phyloP scores from a whole-genome alignment of 805 yeast genomes.

The Isabelozyma rhagii region DNA sequence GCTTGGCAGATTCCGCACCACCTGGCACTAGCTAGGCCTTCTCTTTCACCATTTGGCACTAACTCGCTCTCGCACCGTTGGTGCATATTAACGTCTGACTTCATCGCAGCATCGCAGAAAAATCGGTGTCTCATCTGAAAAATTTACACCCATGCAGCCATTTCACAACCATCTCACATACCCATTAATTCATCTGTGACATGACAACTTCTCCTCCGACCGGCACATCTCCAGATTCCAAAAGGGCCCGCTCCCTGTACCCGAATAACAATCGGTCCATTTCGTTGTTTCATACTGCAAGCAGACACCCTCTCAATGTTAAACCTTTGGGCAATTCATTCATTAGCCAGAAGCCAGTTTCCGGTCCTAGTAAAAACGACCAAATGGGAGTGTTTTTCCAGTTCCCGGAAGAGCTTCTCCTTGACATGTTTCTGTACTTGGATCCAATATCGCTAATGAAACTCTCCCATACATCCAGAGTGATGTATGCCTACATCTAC shows the following conservation, averaged over 20 bases:
- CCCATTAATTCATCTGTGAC: background rate
- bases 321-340: slow-evolving; percentile 72
- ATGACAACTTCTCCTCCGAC: background rate
- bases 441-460: slow-evolving; percentile 45
- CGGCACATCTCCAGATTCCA: background rate
- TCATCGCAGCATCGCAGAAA: background rate
- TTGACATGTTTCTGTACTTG: slow-evolving; percentile 50
- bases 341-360: slow-evolving; percentile 17
- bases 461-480: slow-evolving; percentile 59
- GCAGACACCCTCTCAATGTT: slow-evolving; percentile 68
- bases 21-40: too few species aligned
- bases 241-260: slow-evolving; percentile 7
- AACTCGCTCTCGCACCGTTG: too few species aligned
- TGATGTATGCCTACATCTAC: slow-evolving; percentile 66
- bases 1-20: too few species aligned
- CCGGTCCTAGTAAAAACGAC: slow-evolving; percentile 11
- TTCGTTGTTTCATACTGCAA: slow-evolving; percentile 22
- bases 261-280: slow-evolving; percentile 6
- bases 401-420: slow-evolving; percentile 63
- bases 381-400: slow-evolving; percentile 53
- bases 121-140: background rate
- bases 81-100: background rate
- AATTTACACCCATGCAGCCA: background rate
- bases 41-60: too few species aligned
- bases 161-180: background rate